Evolutionary conservation across 2,329 filamentous ascomycete species (phyloP).

Genomic region (Raffaelea albimanens): DNA sequence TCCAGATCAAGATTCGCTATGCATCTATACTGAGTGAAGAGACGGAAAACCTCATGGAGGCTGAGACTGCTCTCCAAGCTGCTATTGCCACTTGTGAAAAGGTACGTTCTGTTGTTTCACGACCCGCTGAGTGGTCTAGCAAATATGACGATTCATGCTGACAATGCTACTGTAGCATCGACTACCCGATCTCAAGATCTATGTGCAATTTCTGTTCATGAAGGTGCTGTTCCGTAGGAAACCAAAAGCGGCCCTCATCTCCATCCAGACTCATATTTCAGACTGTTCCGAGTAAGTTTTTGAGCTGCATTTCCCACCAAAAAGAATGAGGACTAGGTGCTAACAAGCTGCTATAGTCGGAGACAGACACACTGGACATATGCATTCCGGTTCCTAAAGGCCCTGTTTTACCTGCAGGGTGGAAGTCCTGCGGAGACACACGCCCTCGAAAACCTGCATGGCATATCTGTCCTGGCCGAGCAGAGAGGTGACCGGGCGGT

Average conservation of each 20-base stretch:
- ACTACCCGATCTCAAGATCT: slow-evolving; percentile 61
- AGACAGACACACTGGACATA: slow-evolving; percentile 69
- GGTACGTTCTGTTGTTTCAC: slow-evolving; percentile 31
- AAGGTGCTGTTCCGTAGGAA: slow-evolving; percentile 63
- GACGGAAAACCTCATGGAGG: slow-evolving; percentile 65
- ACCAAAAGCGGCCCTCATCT: slow-evolving; percentile 62
- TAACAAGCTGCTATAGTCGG: slow-evolving; percentile 18
- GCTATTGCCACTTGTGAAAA: slow-evolving; percentile 61
- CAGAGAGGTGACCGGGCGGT: slow-evolving; percentile 53
- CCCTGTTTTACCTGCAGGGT: slow-evolving; percentile 56
- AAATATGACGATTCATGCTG: background rate
- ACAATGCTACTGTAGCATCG: slow-evolving; percentile 30
- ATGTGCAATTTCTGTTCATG: slow-evolving; percentile 64
- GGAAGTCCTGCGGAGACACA: slow-evolving; percentile 51
- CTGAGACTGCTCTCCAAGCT: slow-evolving; percentile 62
- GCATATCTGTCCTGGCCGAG: slow-evolving; percentile 50
- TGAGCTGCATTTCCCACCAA: background rate
- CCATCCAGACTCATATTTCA: slow-evolving; percentile 57
- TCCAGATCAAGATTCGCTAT: slow-evolving; percentile 59
- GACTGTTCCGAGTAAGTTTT: slow-evolving; percentile 54
- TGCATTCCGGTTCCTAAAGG: slow-evolving; percentile 65
- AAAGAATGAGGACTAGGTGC: background rate
- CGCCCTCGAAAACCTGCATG: slow-evolving; percentile 59
- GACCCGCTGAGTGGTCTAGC: background rate
- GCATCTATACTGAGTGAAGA: slow-evolving; percentile 64